Evolutionary conservation across 2,329 filamentous ascomycete genomes (phyloP), one percentile per base, ranked within the genome.

Genomic region (Paraphaeosphaeria sporulosa): DNA sequence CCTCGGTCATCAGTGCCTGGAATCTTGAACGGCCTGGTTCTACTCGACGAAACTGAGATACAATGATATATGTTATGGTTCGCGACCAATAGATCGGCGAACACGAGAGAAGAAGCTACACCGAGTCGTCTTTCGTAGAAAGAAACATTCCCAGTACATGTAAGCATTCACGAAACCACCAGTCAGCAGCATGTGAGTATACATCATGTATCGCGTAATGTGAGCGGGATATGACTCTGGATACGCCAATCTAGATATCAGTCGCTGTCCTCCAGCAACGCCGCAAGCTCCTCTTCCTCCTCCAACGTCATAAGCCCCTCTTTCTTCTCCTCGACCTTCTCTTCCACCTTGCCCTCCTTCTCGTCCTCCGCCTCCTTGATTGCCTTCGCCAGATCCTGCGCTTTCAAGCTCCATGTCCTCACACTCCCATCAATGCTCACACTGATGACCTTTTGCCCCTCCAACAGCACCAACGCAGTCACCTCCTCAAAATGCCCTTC

Each of bases 401-500:
- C 87, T 52, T 84, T 84, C 55, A 98, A 79, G 13, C 89, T 88
- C 95, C 95, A 99, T 57, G 85, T 87, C 69, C 95, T 87, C 42
- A 98, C 84, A 0, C 95, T 98, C 2, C 89, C 90, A 79, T 99
- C 95, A 68, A 98, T 96, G 65, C 92, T 89, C 57, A 95, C 91
- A 75, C 93, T 97, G 64, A 92, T 87, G 12, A 96, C 81, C 21
- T 78, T 78, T 62, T 82, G 82, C 5, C 79, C 79, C 27, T 78
- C 76, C 30, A 93, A 75, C 52, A 96, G 74, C 1, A 90, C 82
- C 46, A 98, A 79, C 38, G 90, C 92, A 0, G 93, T 97, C 15
- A 99, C 90, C 77, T 98, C 95, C 72, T 99, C 93, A 73, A 88
- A 98, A 79, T 99, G 95, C 0, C 95, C 95, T 40, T 87, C 85